Base-by-base conservation (phyloP, 495 filamentous ascomycete species). In the Cladorrhinum samala region DNA sequence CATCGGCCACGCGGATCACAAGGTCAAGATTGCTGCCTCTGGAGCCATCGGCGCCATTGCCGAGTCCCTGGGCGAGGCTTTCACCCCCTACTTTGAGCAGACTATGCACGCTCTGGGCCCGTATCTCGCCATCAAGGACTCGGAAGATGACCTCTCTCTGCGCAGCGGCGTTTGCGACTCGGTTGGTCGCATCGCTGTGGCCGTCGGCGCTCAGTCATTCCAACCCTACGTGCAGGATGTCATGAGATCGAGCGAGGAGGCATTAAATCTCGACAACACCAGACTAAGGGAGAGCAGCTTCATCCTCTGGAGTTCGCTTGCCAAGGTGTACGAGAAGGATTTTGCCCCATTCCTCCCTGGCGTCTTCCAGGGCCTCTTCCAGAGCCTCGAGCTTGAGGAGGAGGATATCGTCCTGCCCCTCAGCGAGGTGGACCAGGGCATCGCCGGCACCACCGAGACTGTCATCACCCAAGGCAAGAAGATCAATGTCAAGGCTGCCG, bases 201-300 rank as follows among this genome's bases (percentile, higher is more conserved):
- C 94, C 39, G 93, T 96, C 49, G 93, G 93, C 24, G 76, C 88
- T 25, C 79, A 87, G 68, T 76, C 87, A 19, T 97, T 97, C 76
- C 82, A 92, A 72, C 88, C 84, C 6, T 98, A 90, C 63, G 92
- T 97, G 27, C 76, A 84, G 61, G 88, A 86, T 24, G 74, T 98
- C 43, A 93, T 98, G 85, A 74, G 84, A 52, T 86, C 92, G 17
- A 92, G 88, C 52, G 89, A 96, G 70, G 92, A 96, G 68, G 93
- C 85, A 33, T 76, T 97, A 2, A 82, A 93, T 63, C 83, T 98
- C 1, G 91, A 86, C 50, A 90, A 96, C 72, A 86, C 90, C 9
- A 80, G 91, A 47, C 80, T 98, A 45, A 83, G 88, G 65, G 94
- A 98, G 72, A 96, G 90, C 49, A 94, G 89, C 65, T 98, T 94